Conservation (phyloP, 441 rosid species). For the Croton laevigatus region DNA sequence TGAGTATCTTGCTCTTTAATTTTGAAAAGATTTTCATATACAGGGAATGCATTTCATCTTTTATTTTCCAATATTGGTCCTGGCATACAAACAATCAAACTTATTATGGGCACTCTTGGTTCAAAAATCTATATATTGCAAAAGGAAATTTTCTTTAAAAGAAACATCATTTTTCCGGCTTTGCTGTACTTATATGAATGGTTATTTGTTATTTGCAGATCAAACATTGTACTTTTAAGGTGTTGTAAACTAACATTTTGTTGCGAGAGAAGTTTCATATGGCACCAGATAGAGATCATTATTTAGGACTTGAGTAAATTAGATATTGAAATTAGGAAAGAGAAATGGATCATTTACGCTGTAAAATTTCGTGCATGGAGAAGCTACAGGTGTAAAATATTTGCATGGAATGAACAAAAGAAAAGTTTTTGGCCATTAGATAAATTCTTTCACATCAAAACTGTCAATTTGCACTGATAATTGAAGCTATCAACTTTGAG, state of each 20-base stretch:
- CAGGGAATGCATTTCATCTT: slow-evolving; percentile 1
- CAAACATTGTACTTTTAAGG: neutral
- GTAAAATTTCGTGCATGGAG: neutral
- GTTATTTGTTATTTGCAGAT: neutral
- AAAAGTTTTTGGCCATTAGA: neutral
- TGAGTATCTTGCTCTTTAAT: slow-evolving; percentile 20
- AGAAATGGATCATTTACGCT: neutral
- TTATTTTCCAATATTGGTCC: neutral
- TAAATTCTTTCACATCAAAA: neutral
- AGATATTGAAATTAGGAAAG: neutral
- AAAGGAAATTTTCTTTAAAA: neutral
- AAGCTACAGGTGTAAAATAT: neutral
- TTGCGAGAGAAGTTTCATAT: neutral
- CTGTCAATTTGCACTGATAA: neutral
- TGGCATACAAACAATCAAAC: neutral
- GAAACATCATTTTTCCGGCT: neutral
- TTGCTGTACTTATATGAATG: neutral
- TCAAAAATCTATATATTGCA: neutral
- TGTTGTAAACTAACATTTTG: neutral
- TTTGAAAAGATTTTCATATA: neutral
- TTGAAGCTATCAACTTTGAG: neutral
- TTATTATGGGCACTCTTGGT: neutral
- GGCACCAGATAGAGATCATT: neutral
- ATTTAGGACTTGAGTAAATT: neutral
- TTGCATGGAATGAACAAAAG: neutral